A percentile compares a stretch with the other conserved stretches of the same genome.
These are phyloP conservation scores for Fusarium verticillioides DNA, from an alignment of 2,329 filamentous ascomycete genomes.

Conservation along the genomic window DNA sequence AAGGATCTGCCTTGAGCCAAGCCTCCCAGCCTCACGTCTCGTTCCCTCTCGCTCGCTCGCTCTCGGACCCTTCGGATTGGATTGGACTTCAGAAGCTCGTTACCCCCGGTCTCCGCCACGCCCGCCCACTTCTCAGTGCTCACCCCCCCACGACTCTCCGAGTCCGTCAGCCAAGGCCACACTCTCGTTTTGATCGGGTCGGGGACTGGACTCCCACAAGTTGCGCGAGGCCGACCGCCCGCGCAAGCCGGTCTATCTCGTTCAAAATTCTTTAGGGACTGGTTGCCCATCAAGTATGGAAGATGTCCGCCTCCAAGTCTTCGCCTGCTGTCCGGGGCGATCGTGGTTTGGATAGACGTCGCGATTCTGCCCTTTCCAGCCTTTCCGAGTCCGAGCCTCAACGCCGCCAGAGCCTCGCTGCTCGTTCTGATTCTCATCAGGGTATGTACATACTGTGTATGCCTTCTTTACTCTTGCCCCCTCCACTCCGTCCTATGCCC, in stretches of 20 bases:
- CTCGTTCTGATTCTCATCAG: slow-evolving; percentile 45
- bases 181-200: slow-evolving; percentile 37
- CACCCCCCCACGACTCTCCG: slow-evolving; percentile 33
- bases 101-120: slow-evolving; percentile 33
- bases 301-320: slow-evolving; percentile 49
- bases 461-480: slow-evolving; percentile 1
- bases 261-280: slow-evolving; percentile 38
- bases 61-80: slow-evolving; percentile 40
- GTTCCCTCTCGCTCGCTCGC: slow-evolving; percentile 9
- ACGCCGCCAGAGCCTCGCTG: slow-evolving; percentile 42
- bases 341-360: slow-evolving; percentile 42
- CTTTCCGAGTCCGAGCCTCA: slow-evolving; percentile 39
- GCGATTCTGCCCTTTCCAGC: slow-evolving; percentile 40
- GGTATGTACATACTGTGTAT: slow-evolving; percentile 41
- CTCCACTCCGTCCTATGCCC: not conserved
- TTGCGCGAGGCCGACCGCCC: slow-evolving; percentile 43
- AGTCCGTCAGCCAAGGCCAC: slow-evolving; percentile 36
- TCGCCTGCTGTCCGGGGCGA: slow-evolving; percentile 44
- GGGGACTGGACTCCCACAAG: slow-evolving; percentile 36
- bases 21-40: slow-evolving; percentile 33
- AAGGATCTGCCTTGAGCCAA: slow-evolving; percentile 16
- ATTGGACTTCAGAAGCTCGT: slow-evolving; percentile 15
- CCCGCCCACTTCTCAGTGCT: slow-evolving; percentile 27
- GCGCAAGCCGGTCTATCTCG: slow-evolving; percentile 32
- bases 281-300: slow-evolving; percentile 49